Evolutionary conservation across 148 eudicot genomes (phyloP), one percentile per base, ranked within the genome.

Genomic region (Nepenthes mirabilis): DNA sequence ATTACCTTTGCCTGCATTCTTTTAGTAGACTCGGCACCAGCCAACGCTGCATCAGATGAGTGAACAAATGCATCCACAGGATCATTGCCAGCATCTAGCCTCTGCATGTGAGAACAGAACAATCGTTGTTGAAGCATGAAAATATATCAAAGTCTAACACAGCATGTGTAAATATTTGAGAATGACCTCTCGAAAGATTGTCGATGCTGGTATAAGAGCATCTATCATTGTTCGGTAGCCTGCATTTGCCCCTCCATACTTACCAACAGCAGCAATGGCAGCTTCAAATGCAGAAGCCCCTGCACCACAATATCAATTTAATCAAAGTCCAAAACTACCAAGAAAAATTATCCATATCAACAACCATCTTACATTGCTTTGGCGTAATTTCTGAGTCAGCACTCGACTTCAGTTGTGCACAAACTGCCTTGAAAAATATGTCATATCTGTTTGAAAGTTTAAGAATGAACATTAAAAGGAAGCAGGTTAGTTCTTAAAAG

Each of bases 171-270:
- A 50, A 65, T 23, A 50, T 9, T 23, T 9, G 52, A 56, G 66
- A 50, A 6, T 35, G 70, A 88, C 97, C 96, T 88, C 86, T 74
- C 77, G 79, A 58, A 91, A 84, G 68, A 77, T 80, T 66, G 79
- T 67, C 34, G 77, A 72, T 32, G 96, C 97, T 61, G 97, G 97
- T 68, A 91, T 83, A 59, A 88, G 90, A 62, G 97, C 97, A 75
- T 91, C 97, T 65, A 91, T 70, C 70, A 91, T 48, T 56, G 97
- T 91, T 59, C 97, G 95, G 71, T 85, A 88, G 32, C 97, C 97
- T 8, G 82, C 88, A 49, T 66, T 77, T 47, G 97, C 97, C 65
- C 97, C 97, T 36, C 97, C 97, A 71, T 91, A 91, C 69, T 76
- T 83, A 68, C 88, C 88, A 57, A 91, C 84, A 43, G 96, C 90